Percentiles rank a stretch among this genome's conserved stretches.
Evolutionary conservation across 2,329 filamentous ascomycete genomes (phyloP).

Genomic region (Aspergillus costaricaensis): DNA sequence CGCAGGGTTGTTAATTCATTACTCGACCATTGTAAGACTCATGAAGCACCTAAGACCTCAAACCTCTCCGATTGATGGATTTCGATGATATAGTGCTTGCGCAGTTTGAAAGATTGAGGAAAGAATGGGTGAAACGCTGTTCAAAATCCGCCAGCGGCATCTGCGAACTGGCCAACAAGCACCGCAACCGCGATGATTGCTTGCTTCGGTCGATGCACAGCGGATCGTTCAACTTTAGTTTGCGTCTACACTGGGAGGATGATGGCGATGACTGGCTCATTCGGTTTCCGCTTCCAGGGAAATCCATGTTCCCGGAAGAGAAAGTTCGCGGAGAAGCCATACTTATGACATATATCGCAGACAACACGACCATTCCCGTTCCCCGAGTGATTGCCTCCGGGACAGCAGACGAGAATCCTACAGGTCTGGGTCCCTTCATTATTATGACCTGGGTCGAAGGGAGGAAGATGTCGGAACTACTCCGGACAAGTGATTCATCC

Average conservation of each 20-base stretch:
- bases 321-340: slow-evolving; percentile 13
- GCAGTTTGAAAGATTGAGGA: neutral
- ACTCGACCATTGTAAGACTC: no score
- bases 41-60: no score
- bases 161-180: slow-evolving; percentile 9
- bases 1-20: no score
- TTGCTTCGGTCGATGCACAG: slow-evolving; percentile 12
- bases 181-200: slow-evolving; percentile 14
- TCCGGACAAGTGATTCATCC: neutral
- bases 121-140: slow-evolving; percentile 5
- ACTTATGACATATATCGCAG: slow-evolving; percentile 8
- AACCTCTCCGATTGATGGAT: neutral
- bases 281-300: slow-evolving; percentile 15
- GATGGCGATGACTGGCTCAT: slow-evolving; percentile 16
- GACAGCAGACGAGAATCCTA: slow-evolving; percentile 1
- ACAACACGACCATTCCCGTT: slow-evolving; percentile 11
- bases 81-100: slow-evolving; percentile 8
- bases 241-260: slow-evolving; percentile 17
- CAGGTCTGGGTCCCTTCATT: slow-evolving; percentile 15
- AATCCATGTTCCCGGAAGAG: slow-evolving; percentile 16
- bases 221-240: slow-evolving; percentile 17
- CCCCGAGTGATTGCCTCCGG: slow-evolving; percentile 10
- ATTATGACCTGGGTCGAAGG: slow-evolving; percentile 18
- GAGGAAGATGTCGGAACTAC: slow-evolving; percentile 8
- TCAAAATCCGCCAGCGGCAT: slow-evolving; percentile 9